Evolutionary conservation across 1,139 yeast genomes (phyloP).

Genomic region (Pichia sp.): DNA sequence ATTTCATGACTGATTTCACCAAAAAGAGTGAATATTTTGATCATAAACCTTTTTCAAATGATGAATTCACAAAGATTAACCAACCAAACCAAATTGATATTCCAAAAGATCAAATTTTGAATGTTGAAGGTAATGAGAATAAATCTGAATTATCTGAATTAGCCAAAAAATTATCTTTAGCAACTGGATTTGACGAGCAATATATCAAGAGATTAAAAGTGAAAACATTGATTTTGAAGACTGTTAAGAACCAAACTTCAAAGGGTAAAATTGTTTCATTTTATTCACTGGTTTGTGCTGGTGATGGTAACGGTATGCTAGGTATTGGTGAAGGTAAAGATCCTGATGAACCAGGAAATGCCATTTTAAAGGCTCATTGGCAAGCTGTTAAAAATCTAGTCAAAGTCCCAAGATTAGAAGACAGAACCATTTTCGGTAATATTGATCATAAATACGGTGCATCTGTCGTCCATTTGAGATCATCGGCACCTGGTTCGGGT

Average conservation of each 20-base stretch:
- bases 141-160: slow-evolving; percentile 27
- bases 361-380: slow-evolving; percentile 86
- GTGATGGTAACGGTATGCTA: slow-evolving; percentile 87
- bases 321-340: slow-evolving; percentile 97
- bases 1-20: slow-evolving; percentile 52
- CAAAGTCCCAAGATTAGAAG: slow-evolving; percentile 79
- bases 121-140: slow-evolving; percentile 15
- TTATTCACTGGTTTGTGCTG: slow-evolving; percentile 84
- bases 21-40: slow-evolving; percentile 44
- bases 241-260: slow-evolving; percentile 87
- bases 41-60: slow-evolving; percentile 15
- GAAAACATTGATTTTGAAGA: slow-evolving; percentile 63
- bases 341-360: slow-evolving; percentile 66
- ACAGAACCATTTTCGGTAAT: slow-evolving; percentile 85
- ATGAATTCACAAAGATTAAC: slow-evolving; percentile 15
- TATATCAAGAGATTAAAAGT: slow-evolving; percentile 59
- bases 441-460: slow-evolving; percentile 83
- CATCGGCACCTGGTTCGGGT: slow-evolving; percentile 94
- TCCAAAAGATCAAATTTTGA: slow-evolving; percentile 17
- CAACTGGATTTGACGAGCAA: slow-evolving; percentile 66
- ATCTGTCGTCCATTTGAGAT: slow-evolving; percentile 68
- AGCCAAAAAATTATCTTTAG: slow-evolving; percentile 52
- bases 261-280: slow-evolving; percentile 87
- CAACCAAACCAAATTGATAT: slow-evolving; percentile 20
- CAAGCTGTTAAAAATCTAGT: slow-evolving; percentile 83